Base-by-base conservation (phyloP, 2,329 filamentous ascomycete species). In the Xylariales sp. region DNA sequence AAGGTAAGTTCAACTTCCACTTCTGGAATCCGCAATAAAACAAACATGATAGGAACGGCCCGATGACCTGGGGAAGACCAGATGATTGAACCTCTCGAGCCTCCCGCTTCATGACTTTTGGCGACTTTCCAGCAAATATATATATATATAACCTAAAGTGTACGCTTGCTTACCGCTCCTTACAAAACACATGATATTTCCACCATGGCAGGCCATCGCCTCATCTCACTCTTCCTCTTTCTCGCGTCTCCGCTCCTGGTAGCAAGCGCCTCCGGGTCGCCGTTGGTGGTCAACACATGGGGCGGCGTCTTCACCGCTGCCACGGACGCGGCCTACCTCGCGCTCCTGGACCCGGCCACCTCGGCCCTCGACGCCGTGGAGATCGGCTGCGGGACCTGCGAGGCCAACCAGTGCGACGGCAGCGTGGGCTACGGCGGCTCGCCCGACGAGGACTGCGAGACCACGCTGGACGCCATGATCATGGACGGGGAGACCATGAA, bases 401-500 rank as follows among this genome's bases (percentile, higher is more conserved):
- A 78, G 52, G 55, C 54, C 43, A 64, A 67, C 37, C 74, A 71
- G 46, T 78, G 74, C 58, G 74, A 78, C 51, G 67, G 69, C 36
- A 74, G 66, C 27, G 74, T 78, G 27, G 74, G 74, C 38, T 76
- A 61, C 49, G 74, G 74, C 40, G 74, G 74, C 6, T 76, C 73
- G 3, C 73, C 74, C 0, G 73, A 76, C 46, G 74, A 78, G 53
- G 55, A 59, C 22, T 78, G 74, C 58, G 74, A 78, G 59, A 78
- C 74, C 3, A 77, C 74, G 1, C 70, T 78, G 11, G 74, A 78
- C 56, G 74, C 74, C n/a, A 65, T 78, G 62, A 67, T 78, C 55
- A 77, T 78, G 68, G 74, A 78, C 52, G 74, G 74, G 20, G 58
- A 56, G 0, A 71, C 63, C n/a, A 65, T 78, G 60, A 73, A 75